Conservation (phyloP, 352 stramenopile species). For the Phytophthora pini region DNA sequence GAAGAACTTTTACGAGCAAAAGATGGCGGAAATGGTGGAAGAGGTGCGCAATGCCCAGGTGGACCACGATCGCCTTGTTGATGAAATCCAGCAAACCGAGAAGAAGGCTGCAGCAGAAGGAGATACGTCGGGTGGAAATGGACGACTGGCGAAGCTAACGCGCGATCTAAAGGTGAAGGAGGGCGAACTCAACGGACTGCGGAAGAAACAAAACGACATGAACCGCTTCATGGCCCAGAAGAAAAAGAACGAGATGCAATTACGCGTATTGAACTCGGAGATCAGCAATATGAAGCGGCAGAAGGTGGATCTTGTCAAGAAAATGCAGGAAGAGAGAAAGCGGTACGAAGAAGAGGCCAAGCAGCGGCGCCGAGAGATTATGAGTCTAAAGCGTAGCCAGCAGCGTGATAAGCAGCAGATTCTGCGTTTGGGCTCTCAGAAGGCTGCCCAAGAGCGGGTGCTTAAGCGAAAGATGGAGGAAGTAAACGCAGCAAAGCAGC, state of each 20-base stretch:
- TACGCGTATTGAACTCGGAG: conserved; percentile 80
- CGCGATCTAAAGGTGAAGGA: conserved; percentile 85
- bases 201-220: conserved; percentile 87
- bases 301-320: conserved; percentile 89
- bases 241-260: conserved; percentile 89
- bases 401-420: conserved; percentile 88
- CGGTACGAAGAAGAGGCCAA: conserved; percentile 86
- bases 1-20: conserved; percentile 85
- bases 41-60: conserved; percentile 66
- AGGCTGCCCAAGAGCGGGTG: conserved; percentile 86
- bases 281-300: conserved; percentile 90
- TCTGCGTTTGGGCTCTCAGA: conserved; percentile 78
- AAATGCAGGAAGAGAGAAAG: conserved; percentile 89
- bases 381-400: conserved; percentile 81
- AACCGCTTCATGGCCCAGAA: conserved; percentile 84
- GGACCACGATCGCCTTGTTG: conserved; percentile 75
- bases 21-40: conserved; percentile 85
- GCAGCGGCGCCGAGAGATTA: conserved; percentile 77
- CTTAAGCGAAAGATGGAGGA: conserved; percentile 91
- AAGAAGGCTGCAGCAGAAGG: conserved; percentile 66
- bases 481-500: conserved; percentile 75
- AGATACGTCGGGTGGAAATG: conserved; percentile 57
- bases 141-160: conserved; percentile 68
- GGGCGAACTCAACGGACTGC: conserved; percentile 66
- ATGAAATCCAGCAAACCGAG: conserved; percentile 80